A percentile compares a stretch with the other conserved stretches of the same genome.
phyloP scores from a whole-genome alignment of 495 filamentous ascomycete genomes.

The Penicillium angulare region DNA sequence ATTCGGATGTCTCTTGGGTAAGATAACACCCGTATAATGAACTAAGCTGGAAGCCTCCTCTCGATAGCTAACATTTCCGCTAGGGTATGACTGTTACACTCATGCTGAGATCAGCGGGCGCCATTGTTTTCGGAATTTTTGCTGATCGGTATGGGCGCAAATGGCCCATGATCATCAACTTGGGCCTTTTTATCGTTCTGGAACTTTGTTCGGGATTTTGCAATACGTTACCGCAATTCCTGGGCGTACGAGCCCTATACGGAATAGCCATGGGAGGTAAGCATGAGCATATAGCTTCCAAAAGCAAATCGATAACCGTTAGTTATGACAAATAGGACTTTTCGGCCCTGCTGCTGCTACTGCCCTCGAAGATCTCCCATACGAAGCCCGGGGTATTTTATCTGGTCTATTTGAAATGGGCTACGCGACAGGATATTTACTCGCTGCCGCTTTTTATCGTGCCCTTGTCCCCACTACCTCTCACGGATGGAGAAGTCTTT shows the following conservation, averaged over 20 bases:
- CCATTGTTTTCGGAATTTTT: slow-evolving; percentile 65
- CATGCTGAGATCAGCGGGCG: slow-evolving; percentile 71
- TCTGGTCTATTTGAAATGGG: slow-evolving; percentile 74
- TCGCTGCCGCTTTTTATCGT: slow-evolving; percentile 67
- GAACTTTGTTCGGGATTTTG: slow-evolving; percentile 73
- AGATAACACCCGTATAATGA: background rate
- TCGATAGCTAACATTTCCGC: background rate
- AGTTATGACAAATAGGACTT: slow-evolving; percentile 43
- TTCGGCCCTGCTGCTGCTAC: slow-evolving; percentile 79
- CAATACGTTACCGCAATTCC: slow-evolving; percentile 65
- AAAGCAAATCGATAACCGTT: too few relatives aligned
- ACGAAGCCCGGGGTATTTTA: slow-evolving; percentile 63
- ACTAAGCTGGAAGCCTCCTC: background rate
- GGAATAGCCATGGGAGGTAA: slow-evolving; percentile 72
- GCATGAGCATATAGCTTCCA: too few relatives aligned
- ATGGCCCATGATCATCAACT: slow-evolving; percentile 76
- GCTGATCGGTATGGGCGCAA: slow-evolving; percentile 75
- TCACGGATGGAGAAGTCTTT: slow-evolving; percentile 67
- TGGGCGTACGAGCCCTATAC: slow-evolving; percentile 69
- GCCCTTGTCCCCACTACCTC: slow-evolving; percentile 61
- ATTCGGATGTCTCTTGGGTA: slow-evolving; percentile 37
- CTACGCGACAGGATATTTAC: slow-evolving; percentile 72
- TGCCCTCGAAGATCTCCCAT: slow-evolving; percentile 72
- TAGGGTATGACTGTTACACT: slow-evolving; percentile 74
- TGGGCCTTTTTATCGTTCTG: slow-evolving; percentile 67